Evolutionary conservation across 2,329 filamentous ascomycete genomes (phyloP), one percentile per base, ranked within the genome.

Genomic region (Whalleya microplaca): DNA sequence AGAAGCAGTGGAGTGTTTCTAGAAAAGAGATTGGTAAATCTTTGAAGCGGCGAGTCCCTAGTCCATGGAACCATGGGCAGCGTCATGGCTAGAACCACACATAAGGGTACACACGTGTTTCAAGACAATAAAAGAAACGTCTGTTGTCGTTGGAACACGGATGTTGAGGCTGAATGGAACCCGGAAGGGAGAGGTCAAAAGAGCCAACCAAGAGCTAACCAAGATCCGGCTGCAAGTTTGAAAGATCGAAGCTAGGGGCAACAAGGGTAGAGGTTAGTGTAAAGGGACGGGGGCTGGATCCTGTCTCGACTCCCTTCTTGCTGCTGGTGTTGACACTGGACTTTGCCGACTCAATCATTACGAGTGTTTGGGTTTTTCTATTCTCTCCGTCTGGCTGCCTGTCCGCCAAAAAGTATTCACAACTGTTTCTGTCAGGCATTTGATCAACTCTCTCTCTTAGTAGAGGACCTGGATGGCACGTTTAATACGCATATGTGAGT

Each of bases 1-100:
- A 59, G 59, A 61, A 63, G 58, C 54, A 58, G 57, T 58, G 57
- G 54, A 53, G 49, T 27, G 46, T 46, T 41, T 14, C 20, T 7
- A 41, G 37, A 21, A 16, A 27, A n/a, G 45, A 51, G 51, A 51
- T 55, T 53, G 41, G 19, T 20, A 27, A 48, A 50, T 43, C 48
- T n/a, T 47, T 45, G 41, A 48, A 45, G 45, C 58, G 57, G 59
- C 51, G 43, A 55, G 51, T 55, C 59, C 59, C 56, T 45, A 51
- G 27, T 29, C 21, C 21, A 54, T 52, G 40, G 19, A 46, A 32
- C 42, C 23, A 46, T 27, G 41, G 8, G 32, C 32, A 16, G 4
- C 32, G 32, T 37, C 32, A 7, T 27, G 4, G 23, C 8, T 37
- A 37, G 32, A 37, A 37, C 14, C 14, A 37, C 10, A 37, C 10